Conservation (phyloP, 2,329 filamentous ascomycete species). For the Ilyonectria mors-panacis region DNA sequence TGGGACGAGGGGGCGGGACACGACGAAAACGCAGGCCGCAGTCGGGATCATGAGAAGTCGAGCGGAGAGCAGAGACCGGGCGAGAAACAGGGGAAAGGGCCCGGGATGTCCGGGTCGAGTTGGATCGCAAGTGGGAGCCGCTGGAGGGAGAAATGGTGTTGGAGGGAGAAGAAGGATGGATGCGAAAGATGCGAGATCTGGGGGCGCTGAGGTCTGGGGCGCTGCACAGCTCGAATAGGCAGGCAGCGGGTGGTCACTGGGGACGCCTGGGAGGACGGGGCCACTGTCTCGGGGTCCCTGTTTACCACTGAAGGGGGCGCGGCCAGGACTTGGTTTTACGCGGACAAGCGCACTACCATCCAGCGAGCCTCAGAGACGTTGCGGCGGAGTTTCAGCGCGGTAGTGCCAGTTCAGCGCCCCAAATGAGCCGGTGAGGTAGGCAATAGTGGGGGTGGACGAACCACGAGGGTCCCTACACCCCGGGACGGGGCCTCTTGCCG, state of each 20-base stretch:
- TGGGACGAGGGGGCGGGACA: conserved; percentile 36
- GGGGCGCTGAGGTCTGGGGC: conserved; percentile 28
- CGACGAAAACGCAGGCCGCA: conserved; percentile 23
- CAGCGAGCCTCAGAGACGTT: conserved; percentile 18
- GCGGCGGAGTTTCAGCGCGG: conserved; percentile 10
- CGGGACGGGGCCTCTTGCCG: background rate
- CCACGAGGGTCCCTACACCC: background rate
- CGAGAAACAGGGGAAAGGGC: conserved; percentile 4
- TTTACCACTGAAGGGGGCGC: no score
- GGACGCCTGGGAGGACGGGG: background rate
- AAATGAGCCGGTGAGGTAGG: background rate
- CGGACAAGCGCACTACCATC: background rate
- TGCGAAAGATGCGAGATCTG: conserved; percentile 28
- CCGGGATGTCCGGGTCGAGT: conserved; percentile 16
- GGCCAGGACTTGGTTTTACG: background rate
- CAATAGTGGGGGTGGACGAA: background rate
- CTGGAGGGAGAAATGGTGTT: conserved; percentile 28
- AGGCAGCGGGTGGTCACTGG: conserved; percentile 25
- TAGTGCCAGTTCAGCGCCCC: background rate
- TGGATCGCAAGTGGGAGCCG: conserved; percentile 36
- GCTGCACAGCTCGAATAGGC: conserved; percentile 28
- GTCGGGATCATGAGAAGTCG: conserved; percentile 25
- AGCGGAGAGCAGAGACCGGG: conserved; percentile 5
- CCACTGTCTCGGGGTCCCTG: background rate
- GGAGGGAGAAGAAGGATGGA: conserved; percentile 24